Evolutionary conservation across 805 yeast genomes (phyloP).

Genomic region (Zygoascus ofunaensis): DNA sequence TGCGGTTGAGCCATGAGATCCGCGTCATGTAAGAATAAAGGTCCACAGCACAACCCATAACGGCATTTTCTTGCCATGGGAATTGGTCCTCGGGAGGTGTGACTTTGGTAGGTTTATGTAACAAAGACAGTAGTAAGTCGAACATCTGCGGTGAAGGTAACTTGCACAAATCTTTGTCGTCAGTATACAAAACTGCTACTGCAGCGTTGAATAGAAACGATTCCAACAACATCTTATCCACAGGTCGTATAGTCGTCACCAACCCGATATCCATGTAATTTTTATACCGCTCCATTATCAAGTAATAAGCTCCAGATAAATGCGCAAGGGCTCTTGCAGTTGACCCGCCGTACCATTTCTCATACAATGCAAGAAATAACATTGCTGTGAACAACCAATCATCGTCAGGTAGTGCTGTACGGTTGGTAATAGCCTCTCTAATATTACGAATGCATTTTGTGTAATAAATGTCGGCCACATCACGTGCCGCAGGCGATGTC

Average conservation of each 20-base stretch:
- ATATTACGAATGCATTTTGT: background rate
- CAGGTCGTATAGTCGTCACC: background rate
- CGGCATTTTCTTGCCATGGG: slow-evolving; percentile 1
- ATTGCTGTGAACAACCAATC: slow-evolving; percentile 1
- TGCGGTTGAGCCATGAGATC: slow-evolving; percentile 1
- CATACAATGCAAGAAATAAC: background rate
- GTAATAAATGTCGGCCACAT: background rate
- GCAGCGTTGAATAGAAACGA: background rate
- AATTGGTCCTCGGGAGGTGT: background rate
- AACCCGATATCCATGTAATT: too few relatives aligned
- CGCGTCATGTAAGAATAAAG: background rate
- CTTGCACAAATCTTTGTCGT: background rate
- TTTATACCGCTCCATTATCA: background rate
- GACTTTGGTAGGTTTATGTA: background rate
- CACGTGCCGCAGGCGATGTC: background rate
- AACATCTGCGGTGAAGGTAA: background rate
- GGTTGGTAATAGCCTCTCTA: background rate
- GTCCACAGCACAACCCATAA: background rate
- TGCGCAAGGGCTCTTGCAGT: background rate
- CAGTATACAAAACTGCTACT: background rate
- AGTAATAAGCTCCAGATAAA: background rate
- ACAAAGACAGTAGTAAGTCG: background rate
- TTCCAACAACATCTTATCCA: background rate
- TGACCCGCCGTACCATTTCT: background rate
- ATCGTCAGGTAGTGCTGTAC: background rate